These are phyloP conservation scores for Passalora sequoiae DNA, from an alignment of 2,329 filamentous ascomycete species.

Conservation along the genomic window DNA sequence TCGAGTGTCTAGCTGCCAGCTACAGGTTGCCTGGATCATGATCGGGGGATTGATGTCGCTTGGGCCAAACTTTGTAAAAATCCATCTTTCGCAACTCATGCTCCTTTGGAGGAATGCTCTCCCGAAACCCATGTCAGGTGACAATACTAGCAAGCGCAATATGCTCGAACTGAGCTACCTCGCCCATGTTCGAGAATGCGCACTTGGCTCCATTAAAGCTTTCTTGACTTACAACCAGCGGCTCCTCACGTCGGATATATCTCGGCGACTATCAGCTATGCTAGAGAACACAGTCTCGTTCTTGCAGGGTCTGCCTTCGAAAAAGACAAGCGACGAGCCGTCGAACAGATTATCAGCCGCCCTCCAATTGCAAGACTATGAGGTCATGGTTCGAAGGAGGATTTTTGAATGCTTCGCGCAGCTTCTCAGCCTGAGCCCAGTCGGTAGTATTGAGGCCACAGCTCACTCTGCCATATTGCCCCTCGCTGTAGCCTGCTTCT, in stretches of 20 bases:
- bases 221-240: conserved; percentile 93
- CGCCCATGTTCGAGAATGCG: conserved; percentile 90
- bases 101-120: conserved; percentile 96
- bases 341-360: conserved; percentile 77
- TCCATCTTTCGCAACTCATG: conserved; percentile 88
- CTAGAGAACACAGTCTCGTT: conserved; percentile 91
- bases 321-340: conserved; percentile 82
- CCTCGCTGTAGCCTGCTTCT: conserved; percentile 83
- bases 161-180: conserved; percentile 87
- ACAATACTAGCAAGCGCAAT: conserved; percentile 78
- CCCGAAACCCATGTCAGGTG: conserved; percentile 87
- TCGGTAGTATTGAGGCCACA: conserved; percentile 76
- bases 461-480: conserved; percentile 88
- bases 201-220: conserved; percentile 80
- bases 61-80: conserved; percentile 97
- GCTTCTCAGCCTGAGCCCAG: conserved; percentile 79
- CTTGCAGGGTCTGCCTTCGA: conserved; percentile 73
- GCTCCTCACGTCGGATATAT: conserved; percentile 86
- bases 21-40: conserved; percentile 95
- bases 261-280: conserved; percentile 87
- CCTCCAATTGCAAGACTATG: conserved; percentile 81
- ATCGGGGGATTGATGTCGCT: conserved; percentile 95
- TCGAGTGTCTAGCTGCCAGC: conserved; percentile 84
- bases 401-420: conserved; percentile 94
- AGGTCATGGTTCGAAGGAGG: conserved; percentile 85